Base-by-base conservation (phyloP, 495 filamentous ascomycete species). In the Aspergillus bridgeri region DNA sequence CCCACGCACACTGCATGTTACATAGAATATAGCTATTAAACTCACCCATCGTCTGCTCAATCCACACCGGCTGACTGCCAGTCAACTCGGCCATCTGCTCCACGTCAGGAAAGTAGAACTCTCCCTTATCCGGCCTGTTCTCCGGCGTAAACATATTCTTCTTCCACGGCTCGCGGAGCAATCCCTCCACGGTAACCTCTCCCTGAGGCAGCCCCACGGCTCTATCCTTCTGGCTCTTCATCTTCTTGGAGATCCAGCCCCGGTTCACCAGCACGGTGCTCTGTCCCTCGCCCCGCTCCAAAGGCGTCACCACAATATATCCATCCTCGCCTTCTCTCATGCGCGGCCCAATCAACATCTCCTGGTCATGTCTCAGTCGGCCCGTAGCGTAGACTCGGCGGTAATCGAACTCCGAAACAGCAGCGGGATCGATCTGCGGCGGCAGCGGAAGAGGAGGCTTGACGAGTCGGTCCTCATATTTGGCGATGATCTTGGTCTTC, bases 121-220 rank as follows among this genome's bases (percentile, higher is more conserved):
- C 88, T 52, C 85, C 84, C 57, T 80, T 81, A 59, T 92, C 86
- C 0, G 92, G 92, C 58, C 83, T 76, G 63, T 98, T 98, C 0
- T 86, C 86, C 0, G 94, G 94, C 56, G 94, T 98, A 66, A 98
- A 98, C 81, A 92, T 87, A 66, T 98, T 98, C 82, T 91, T 95
- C 81, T 91, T 89, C 86, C 90, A 95, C 25, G 95, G 93, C 76
- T 92, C 84, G 53, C 94, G 74, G 66, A 98, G 69, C 67, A 98
- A 67, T 4, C 94, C 94, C 68, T 95, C 85, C 2, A 98, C 84
- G 6, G 78, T 81, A 3, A 98, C 86, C 64, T 84, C 81, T 0
- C 82, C 89, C 29, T 66, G 65, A 2, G 85, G 85, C 52, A 97
- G 56, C 3, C 83, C 81, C 24, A 82, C 79, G 0, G 65, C 62